Evolutionary conservation across 441 rosid genomes (phyloP).

Genomic region (Heliophila coronopifolia): DNA sequence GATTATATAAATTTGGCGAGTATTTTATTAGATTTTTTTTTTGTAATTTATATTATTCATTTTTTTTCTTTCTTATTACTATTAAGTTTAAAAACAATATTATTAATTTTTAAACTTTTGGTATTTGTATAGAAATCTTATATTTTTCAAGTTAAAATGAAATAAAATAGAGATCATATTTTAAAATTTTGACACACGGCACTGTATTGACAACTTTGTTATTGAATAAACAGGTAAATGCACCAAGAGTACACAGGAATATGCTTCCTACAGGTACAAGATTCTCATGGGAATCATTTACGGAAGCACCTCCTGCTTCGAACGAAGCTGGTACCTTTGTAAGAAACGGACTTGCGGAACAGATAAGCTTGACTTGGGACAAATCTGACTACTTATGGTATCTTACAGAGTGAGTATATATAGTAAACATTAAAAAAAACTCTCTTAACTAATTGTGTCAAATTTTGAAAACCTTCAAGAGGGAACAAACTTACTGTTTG

Average conservation of each 20-base stretch:
- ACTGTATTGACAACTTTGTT: too few species aligned
- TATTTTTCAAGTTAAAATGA: too few species aligned
- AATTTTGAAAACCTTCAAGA: background rate
- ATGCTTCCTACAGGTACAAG: slow-evolving; percentile 37
- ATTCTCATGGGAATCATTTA: slow-evolving; percentile 52
- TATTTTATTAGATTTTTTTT: too few species aligned
- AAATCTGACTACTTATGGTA: slow-evolving; percentile 61
- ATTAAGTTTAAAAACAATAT: too few species aligned
- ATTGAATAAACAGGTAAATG: slow-evolving; percentile 35
- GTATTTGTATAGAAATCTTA: too few species aligned
- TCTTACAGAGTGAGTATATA: slow-evolving; percentile 46
- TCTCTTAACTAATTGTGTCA: slow-evolving; percentile 3
- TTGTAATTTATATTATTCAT: too few species aligned
- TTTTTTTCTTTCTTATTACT: too few species aligned
- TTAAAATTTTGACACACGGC: too few species aligned
- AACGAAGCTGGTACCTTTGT: slow-evolving; percentile 35
- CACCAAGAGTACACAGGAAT: slow-evolving; percentile 33
- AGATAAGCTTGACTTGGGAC: slow-evolving; percentile 47
- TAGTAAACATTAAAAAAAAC: too few species aligned
- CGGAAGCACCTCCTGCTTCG: slow-evolving; percentile 40
- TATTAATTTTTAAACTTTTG: too few species aligned
- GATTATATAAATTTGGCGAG: too few species aligned
- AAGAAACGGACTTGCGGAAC: slow-evolving; percentile 49
- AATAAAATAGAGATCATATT: too few species aligned
- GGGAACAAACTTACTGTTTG: background rate